A percentile compares a stretch with the other conserved stretches of the same genome.
These are phyloP conservation scores for Naegleria gruberi DNA, from an alignment of 208 protist genomes.

Conservation along the genomic window DNA sequence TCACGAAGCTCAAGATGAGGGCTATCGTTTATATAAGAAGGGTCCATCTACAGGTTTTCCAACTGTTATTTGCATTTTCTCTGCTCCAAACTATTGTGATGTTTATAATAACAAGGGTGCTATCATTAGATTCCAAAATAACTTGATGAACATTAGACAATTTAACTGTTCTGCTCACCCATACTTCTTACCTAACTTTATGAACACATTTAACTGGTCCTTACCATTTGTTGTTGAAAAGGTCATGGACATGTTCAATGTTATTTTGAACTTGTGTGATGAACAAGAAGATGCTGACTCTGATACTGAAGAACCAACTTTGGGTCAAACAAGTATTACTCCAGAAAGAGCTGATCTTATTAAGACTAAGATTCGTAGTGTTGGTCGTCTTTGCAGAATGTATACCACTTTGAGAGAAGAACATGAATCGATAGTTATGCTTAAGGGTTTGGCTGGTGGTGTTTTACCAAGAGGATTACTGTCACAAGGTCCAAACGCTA, in stretches of 20 bases:
- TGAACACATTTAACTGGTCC: conserved; percentile 82
- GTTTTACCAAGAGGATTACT: conserved; percentile 49
- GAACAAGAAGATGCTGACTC: not conserved
- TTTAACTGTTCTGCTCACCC: conserved; percentile 68
- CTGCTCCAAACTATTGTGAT: conserved; percentile 96
- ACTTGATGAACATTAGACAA: conserved; percentile 80
- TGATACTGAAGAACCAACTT: not conserved
- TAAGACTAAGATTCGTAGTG: conserved; percentile 34
- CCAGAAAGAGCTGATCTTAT: conserved; percentile 24
- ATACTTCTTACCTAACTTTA: conserved; percentile 86
- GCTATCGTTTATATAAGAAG: conserved; percentile 92
- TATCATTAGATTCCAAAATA: conserved; percentile 76
- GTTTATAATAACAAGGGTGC: conserved; percentile 96
- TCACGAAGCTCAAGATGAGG: conserved; percentile 90
- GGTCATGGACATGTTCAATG: conserved; percentile 32
- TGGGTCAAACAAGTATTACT: not conserved
- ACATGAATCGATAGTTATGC: conserved; percentile 45
- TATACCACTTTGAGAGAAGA: conserved; percentile 28
- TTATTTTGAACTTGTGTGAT: conserved; percentile 3
- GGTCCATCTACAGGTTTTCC: conserved; percentile 75
- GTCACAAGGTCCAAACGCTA: conserved; percentile 39
- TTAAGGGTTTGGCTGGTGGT: conserved; percentile 46
- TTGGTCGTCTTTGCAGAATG: conserved; percentile 11
- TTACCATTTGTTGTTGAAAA: conserved; percentile 82
- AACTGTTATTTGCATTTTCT: conserved; percentile 94